Percentiles rank a stretch among this genome's conserved stretches.
These are phyloP conservation scores for Juncus effusus DNA, from an alignment of 176 grass and related monocot genomes.

Conservation along the genomic window DNA sequence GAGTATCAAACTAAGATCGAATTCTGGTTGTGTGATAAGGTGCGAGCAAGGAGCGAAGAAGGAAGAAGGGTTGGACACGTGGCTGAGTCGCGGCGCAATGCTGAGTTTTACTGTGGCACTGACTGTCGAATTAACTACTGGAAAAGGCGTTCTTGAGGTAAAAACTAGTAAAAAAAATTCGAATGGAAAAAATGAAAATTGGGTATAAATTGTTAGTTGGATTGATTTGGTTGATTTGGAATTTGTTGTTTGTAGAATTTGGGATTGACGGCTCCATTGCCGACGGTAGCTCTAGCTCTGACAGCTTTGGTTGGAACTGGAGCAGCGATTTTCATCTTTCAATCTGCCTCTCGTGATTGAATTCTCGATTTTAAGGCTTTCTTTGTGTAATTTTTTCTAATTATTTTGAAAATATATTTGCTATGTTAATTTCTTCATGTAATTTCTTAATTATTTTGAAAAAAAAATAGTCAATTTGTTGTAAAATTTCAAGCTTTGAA, in stretches of 20 bases:
- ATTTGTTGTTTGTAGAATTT: conserved; percentile 44
- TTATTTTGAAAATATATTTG: conserved; percentile 9
- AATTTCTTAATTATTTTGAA: no score
- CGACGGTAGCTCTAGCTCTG: conserved; percentile 52
- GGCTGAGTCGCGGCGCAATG: conserved; percentile 81
- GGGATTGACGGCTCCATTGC: conserved; percentile 47
- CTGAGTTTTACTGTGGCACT: conserved; percentile 51
- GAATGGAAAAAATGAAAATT: not conserved
- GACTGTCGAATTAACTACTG: conserved; percentile 54
- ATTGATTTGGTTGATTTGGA: not conserved
- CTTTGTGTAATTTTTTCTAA: not conserved
- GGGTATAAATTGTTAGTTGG: not conserved
- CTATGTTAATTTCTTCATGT: not conserved
- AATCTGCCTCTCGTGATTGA: conserved; percentile 55
- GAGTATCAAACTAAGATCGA: conserved; percentile 6
- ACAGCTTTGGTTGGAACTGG: conserved; percentile 47
- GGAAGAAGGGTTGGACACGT: conserved; percentile 50
- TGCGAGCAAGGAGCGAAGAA: conserved; percentile 62
- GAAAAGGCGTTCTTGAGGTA: conserved; percentile 73
- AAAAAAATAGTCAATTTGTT: no score
- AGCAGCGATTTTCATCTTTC: conserved; percentile 66
- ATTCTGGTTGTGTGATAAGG: conserved; percentile 31
- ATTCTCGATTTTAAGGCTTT: not conserved
- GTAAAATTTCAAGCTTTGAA: no score
- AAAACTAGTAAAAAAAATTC: not conserved